phyloP scores from a whole-genome alignment of 2,329 filamentous ascomycete genomes.

The Curvularia eragrostidis region DNA sequence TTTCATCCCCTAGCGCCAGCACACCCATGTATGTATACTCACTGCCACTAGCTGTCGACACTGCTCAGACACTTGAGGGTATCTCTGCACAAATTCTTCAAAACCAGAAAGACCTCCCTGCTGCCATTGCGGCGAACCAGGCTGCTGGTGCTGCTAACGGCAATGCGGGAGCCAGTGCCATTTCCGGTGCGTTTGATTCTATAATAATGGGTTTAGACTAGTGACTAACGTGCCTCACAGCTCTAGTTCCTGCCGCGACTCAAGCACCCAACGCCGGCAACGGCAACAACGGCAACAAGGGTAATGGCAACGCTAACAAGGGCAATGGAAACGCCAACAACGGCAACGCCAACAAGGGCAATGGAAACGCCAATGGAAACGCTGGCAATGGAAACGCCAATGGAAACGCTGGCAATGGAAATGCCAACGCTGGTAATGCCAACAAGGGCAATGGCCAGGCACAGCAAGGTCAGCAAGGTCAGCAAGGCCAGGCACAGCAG shows the following conservation, averaged over 20 bases:
- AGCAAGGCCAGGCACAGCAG: slow-evolving; percentile 2
- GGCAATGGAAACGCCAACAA: slow-evolving; percentile 17
- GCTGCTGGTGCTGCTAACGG: slow-evolving; percentile 50
- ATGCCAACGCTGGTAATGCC: slow-evolving; percentile 6
- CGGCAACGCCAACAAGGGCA: slow-evolving; percentile 14
- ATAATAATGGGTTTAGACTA: not conserved
- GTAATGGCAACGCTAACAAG: slow-evolving; percentile 12
- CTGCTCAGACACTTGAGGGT: slow-evolving; percentile 54
- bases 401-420: not conserved
- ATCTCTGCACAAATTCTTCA: slow-evolving; percentile 58
- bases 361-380: slow-evolving; percentile 6
- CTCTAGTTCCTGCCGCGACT: slow-evolving; percentile 26
- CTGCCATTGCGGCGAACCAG: slow-evolving; percentile 56
- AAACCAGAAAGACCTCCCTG: slow-evolving; percentile 60
- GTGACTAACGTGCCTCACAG: slow-evolving; percentile 20
- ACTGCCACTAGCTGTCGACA: slow-evolving; percentile 52
- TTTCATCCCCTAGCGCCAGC: slow-evolving; percentile 4
- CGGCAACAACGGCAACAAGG: slow-evolving; percentile 15
- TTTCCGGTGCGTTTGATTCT: slow-evolving; percentile 48
- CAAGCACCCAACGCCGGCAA: slow-evolving; percentile 18
- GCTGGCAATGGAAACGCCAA: slow-evolving; percentile 1
- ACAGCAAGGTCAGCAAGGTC: not conserved
- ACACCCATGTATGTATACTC: slow-evolving; percentile 29
- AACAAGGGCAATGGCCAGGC: slow-evolving; percentile 8
- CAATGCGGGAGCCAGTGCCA: slow-evolving; percentile 48